Conservation (phyloP, 2,329 filamentous ascomycete species). For the Botryotinia narcissicola region DNA sequence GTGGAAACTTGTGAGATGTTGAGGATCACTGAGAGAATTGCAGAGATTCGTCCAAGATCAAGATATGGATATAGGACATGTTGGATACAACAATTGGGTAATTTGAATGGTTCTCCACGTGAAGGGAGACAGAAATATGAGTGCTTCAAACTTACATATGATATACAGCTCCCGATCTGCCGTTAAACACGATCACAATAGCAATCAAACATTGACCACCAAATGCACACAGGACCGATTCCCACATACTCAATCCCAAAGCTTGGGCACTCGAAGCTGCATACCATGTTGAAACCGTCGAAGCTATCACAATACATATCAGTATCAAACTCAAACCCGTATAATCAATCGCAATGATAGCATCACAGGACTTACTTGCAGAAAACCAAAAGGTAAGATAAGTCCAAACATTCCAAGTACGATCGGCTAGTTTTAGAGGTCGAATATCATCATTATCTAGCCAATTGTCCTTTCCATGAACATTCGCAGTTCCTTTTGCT, state of each 20-base stretch:
- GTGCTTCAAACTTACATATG: constrained; percentile 37
- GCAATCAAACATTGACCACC: constrained; percentile 45
- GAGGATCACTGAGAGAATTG: neutral
- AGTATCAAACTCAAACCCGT: neutral
- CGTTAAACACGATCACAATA: constrained; percentile 45
- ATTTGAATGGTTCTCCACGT: neutral
- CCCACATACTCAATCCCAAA: constrained; percentile 50
- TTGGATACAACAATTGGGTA: no score
- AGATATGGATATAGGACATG: neutral
- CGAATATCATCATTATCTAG: constrained; percentile 45
- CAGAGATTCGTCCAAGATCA: neutral
- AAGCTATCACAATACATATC: constrained; percentile 25
- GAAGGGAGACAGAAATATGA: neutral
- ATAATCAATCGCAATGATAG: no score
- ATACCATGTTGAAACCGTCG: constrained; percentile 44
- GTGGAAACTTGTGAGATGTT: neutral
- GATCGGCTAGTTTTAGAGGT: constrained; percentile 42
- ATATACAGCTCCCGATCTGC: constrained; percentile 45
- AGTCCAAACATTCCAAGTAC: constrained; percentile 44
- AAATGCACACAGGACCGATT: constrained; percentile 44
- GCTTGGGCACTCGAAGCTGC: constrained; percentile 42
- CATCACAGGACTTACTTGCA: constrained; percentile 6
- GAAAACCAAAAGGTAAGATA: constrained; percentile 36
- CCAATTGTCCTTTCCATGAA: constrained; percentile 36
- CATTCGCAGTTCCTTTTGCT: constrained; percentile 29